Evolutionary conservation across 2,329 filamentous ascomycete species (phyloP).

Genomic region (Penicillium brevicompactum): DNA sequence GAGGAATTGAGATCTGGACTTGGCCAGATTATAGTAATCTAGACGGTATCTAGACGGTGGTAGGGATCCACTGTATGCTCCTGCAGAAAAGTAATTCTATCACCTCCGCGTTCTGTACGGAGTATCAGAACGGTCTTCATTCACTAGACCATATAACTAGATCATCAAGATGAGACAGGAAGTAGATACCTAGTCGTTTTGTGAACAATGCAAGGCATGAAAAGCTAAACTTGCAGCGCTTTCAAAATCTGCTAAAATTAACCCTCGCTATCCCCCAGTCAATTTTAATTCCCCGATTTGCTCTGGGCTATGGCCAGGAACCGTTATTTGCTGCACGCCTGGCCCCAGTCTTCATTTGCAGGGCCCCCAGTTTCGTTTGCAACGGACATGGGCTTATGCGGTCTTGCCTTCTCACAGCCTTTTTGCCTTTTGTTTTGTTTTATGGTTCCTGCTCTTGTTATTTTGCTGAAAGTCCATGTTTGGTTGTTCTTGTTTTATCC

Average conservation of each 20-base stretch:
- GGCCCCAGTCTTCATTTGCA: constrained; percentile 17
- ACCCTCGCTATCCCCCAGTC: neutral
- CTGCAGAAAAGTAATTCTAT: neutral
- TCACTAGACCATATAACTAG: neutral
- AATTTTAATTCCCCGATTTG: constrained; percentile 23
- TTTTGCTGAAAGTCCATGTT: neutral
- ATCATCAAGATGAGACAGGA: neutral
- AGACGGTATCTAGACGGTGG: neutral
- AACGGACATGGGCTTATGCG: constrained; percentile 6
- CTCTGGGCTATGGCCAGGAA: constrained; percentile 16
- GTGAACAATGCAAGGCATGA: neutral
- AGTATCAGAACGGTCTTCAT: neutral
- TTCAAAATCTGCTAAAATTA: neutral
- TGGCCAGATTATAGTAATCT: neutral
- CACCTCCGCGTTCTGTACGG: neutral
- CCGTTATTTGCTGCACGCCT: constrained; percentile 27
- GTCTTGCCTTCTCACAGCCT: neutral
- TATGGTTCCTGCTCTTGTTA: neutral
- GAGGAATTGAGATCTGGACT: neutral
- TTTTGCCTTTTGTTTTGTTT: neutral
- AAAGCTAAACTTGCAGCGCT: neutral
- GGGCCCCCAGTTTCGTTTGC: constrained; percentile 10
- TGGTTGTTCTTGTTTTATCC: neutral
- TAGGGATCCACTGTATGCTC: neutral
- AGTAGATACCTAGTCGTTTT: neutral